These are phyloP conservation scores for Phytophthora tentaculata DNA, from an alignment of 352 stramenopile genomes.

Conservation along the genomic window DNA sequence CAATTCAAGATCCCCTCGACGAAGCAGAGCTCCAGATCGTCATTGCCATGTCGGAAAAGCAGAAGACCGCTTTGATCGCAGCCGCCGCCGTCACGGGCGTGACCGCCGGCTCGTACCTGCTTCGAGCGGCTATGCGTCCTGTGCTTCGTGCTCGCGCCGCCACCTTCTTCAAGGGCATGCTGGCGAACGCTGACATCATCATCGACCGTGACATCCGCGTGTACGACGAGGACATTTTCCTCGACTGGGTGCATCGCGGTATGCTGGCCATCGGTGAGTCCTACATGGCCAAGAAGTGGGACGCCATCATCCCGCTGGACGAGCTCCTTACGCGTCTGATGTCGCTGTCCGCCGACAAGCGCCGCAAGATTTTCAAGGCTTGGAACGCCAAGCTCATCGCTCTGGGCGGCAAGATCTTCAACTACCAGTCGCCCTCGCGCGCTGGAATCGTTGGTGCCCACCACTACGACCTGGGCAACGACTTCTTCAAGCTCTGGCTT, in stretches of 20 bases:
- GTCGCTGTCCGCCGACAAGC: constrained; percentile 69
- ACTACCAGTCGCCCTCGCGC: constrained; percentile 87
- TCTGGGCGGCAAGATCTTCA: constrained; percentile 81
- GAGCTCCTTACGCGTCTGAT: constrained; percentile 78
- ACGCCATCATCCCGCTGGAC: constrained; percentile 82
- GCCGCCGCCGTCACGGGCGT: constrained; percentile 68
- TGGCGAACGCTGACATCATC: constrained; percentile 81
- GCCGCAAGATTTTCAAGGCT: constrained; percentile 87
- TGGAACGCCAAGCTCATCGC: constrained; percentile 87
- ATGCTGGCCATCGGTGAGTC: constrained; percentile 89
- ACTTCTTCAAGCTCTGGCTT: constrained; percentile 91
- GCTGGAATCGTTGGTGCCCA: constrained; percentile 83
- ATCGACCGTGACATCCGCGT: constrained; percentile 83
- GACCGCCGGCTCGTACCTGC: constrained; percentile 68
- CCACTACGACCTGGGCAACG: constrained; percentile 90
- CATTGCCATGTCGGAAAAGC: constrained; percentile 51
- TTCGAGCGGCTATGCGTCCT: constrained; percentile 72
- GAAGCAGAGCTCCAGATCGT: constrained; percentile 13
- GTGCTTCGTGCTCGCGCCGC: constrained; percentile 69
- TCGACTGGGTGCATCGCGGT: constrained; percentile 85
- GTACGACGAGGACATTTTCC: constrained; percentile 85
- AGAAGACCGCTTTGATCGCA: constrained; percentile 78
- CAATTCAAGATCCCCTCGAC: constrained; percentile 35
- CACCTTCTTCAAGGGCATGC: constrained; percentile 85
- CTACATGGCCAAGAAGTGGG: constrained; percentile 91